Evolutionary conservation across 2,329 filamentous ascomycete species (phyloP).

Genomic region (Fusarium globosum): DNA sequence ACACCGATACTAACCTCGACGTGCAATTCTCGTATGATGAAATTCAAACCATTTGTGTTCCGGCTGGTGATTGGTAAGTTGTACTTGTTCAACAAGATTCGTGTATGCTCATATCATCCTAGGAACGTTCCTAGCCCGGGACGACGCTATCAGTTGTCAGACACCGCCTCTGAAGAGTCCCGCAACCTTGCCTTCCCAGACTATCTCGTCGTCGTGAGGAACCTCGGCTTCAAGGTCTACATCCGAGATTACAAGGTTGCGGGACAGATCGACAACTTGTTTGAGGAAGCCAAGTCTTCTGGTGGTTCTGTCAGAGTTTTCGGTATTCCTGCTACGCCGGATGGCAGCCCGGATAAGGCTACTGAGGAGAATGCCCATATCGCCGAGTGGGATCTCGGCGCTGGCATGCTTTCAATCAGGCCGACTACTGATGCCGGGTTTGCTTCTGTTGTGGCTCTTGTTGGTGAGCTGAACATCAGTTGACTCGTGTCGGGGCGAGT

Average conservation of each 20-base stretch:
- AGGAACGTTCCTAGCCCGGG: constrained; percentile 38
- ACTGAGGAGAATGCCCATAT: constrained; percentile 32
- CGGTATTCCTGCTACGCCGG: constrained; percentile 31
- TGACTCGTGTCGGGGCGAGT: constrained; percentile 1
- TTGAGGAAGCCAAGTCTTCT: constrained; percentile 13
- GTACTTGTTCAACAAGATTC: rapidly evolving
- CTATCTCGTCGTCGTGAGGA: constrained; percentile 31
- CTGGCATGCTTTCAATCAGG: constrained; percentile 10
- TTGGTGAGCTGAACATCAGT: constrained; percentile 28
- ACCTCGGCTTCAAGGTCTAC: constrained; percentile 30
- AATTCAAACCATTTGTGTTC: constrained; percentile 28
- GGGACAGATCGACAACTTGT: constrained; percentile 12
- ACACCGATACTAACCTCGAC: constrained; percentile 24
- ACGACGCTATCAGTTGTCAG: constrained; percentile 19
- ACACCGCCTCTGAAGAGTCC: constrained; percentile 25
- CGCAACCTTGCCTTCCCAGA: constrained; percentile 35
- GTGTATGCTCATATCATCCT: neutral
- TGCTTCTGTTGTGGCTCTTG: constrained; percentile 34
- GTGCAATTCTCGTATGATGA: constrained; percentile 37
- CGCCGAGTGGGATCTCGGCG: constrained; percentile 28
- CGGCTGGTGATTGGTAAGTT: constrained; percentile 25
- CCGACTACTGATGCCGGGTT: constrained; percentile 31
- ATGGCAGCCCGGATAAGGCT: constrained; percentile 23
- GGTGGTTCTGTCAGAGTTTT: constrained; percentile 29
- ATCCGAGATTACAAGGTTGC: constrained; percentile 9